phyloP scores from a whole-genome alignment of 106 monocot species.

The Dendrobium nobile region DNA sequence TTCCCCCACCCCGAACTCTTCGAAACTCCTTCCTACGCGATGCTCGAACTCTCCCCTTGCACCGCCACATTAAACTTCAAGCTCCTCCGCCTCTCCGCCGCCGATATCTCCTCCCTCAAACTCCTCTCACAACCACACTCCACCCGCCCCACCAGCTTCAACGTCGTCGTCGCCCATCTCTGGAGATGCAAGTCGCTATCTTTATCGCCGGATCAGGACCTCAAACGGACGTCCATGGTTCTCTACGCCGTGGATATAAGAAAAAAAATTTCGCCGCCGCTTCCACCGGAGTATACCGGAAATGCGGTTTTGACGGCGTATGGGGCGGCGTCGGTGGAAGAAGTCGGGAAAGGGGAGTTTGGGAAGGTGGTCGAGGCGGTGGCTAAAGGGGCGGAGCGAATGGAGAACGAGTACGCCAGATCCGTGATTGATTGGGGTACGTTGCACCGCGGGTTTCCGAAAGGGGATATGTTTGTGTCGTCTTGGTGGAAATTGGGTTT shows the following conservation, averaged over 20 bases:
- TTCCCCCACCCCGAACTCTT: slow-evolving; percentile 43
- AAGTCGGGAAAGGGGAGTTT: slow-evolving; percentile 17
- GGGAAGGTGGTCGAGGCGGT: slow-evolving; percentile 16
- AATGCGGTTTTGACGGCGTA: slow-evolving; percentile 34
- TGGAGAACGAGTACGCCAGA: slow-evolving; percentile 36
- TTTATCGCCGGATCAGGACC: background rate
- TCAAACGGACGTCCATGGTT: slow-evolving; percentile 7
- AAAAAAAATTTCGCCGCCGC: slow-evolving; percentile 13
- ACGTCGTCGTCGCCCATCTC: slow-evolving; percentile 36
- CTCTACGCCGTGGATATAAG: slow-evolving; percentile 40
- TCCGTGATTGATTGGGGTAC: slow-evolving; percentile 51
- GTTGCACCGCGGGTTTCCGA: slow-evolving; percentile 26
- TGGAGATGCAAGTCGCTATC: slow-evolving; percentile 39
- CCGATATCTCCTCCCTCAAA: slow-evolving; percentile 33
- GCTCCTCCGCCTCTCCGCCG: slow-evolving; percentile 26
- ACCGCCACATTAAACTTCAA: slow-evolving; percentile 8
- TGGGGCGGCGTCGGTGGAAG: slow-evolving; percentile 7
- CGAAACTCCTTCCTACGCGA: background rate
- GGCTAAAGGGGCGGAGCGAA: slow-evolving; percentile 15
- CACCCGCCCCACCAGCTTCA: slow-evolving; percentile 17
- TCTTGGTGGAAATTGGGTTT: slow-evolving; percentile 59
- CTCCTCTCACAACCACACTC: background rate
- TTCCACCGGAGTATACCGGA: slow-evolving; percentile 24
- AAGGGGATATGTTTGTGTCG: slow-evolving; percentile 37
- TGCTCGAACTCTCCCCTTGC: background rate